Conservation (phyloP, 1,284 basidiomycete species). For the Cryptococcus neoformans region DNA sequence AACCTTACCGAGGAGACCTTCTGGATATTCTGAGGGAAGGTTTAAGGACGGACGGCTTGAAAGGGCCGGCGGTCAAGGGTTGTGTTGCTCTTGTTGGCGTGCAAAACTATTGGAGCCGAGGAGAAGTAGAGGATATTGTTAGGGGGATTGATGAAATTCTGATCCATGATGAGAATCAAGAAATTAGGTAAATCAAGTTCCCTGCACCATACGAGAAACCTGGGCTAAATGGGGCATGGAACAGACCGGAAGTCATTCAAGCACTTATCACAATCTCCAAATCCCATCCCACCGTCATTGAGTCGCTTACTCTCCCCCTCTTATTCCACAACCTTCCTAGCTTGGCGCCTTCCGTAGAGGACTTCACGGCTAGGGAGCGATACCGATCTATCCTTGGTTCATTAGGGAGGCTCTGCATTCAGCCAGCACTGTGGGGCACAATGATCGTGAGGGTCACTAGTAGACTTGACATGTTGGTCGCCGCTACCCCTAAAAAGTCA, state of each 20-base stretch:
- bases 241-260: slow-evolving; percentile 64
- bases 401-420: slow-evolving; percentile 70
- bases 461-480: slow-evolving; percentile 66
- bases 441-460: slow-evolving; percentile 75
- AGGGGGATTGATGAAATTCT: slow-evolving; percentile 69
- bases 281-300: slow-evolving; percentile 64
- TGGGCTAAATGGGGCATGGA: neutral
- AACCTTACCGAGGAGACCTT: slow-evolving; percentile 70
- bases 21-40: slow-evolving; percentile 46
- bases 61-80: slow-evolving; percentile 56
- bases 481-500: slow-evolving; percentile 5
- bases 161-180: slow-evolving; percentile 58
- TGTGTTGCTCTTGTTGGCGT: slow-evolving; percentile 65
- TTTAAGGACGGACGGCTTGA: slow-evolving; percentile 53
- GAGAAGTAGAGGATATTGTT: slow-evolving; percentile 76
- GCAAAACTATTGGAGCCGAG: slow-evolving; percentile 59
- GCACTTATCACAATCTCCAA: slow-evolving; percentile 66
- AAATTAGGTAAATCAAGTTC: slow-evolving; percentile 46
- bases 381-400: slow-evolving; percentile 70
- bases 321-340: slow-evolving; percentile 74
- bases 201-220: neutral
- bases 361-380: slow-evolving; percentile 57
- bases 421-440: slow-evolving; percentile 76
- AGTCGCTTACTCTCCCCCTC: slow-evolving; percentile 72
- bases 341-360: slow-evolving; percentile 58